Base-by-base conservation (phyloP, 805 yeast genomes). In the Saturnispora gosingensis region DNA sequence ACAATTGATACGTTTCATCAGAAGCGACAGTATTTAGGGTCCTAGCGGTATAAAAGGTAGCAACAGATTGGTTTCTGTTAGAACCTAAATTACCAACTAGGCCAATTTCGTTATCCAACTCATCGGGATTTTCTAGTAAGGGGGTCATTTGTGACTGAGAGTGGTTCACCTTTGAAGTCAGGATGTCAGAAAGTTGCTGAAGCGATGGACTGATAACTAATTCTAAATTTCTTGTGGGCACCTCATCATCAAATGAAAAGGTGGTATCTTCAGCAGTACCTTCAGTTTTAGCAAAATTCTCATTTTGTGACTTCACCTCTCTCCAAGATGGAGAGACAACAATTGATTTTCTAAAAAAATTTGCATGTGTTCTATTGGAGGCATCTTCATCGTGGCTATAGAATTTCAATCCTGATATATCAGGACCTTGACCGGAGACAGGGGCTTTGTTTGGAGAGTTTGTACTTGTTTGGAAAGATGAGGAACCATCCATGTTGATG, bases 381-480 rank as follows among this genome's bases (percentile, higher is more conserved):
- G 67, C 59, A 40, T 63, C 62, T 46, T 61, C 64, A 5, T 53
- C 57, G 3, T 57, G 20, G 10, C 55, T 52, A 20, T 57, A 47
- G 20, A 61, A 47, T 34, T 60, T 59, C 11, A 61, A 53, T 4
- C 49, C 45, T 10, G 52, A 24, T 27, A 27, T 20, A 38, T 36
- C 45, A 24, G 35, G 42, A 18, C 51, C 51, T 24, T 34, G 43
- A 22, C 44, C 8, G n/a, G 15, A 11, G 18, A 27, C 20, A 44
- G 48, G 10, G 44, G 57, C 18, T 43, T 43, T 51, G 5, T 58
- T 46, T 7, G 69, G 63, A 1, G 70, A 63, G 4, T 61, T 56
- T 2, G 70, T 63, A 50, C 70, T 66, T 3, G 72, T 69, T 54
- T 68, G 71, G 45, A 68, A 64, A 20, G 72, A 68, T 10, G 71